phyloP scores from a whole-genome alignment of 2,329 filamentous ascomycete species.

The Achaetomium macrosporum region DNA sequence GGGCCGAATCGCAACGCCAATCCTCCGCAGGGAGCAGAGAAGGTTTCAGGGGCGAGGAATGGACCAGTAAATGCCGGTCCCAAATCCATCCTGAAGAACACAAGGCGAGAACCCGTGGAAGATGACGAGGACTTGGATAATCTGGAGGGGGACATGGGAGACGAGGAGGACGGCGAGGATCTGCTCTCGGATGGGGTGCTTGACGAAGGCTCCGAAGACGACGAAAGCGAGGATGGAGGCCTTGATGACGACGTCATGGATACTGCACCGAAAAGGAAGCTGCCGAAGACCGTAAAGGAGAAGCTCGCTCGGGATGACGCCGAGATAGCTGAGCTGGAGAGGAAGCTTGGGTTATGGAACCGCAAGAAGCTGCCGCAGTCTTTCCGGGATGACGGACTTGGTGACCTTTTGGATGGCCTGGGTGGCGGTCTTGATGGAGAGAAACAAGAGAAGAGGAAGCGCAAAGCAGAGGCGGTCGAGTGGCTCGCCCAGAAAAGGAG shows the following conservation, averaged over 20 bases:
- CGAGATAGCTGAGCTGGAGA: conserved; percentile 82
- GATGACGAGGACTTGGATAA: conserved; percentile 9
- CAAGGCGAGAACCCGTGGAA: conserved; percentile 9
- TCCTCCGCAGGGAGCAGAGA: not conserved
- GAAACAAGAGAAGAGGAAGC: conserved; percentile 55
- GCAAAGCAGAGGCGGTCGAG: conserved; percentile 51
- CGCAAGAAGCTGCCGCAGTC: conserved; percentile 68
- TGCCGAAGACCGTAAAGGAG: conserved; percentile 44
- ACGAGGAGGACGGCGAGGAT: conserved; percentile 10
- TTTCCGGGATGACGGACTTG: conserved; percentile 77
- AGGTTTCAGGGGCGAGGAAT: conserved; percentile 5
- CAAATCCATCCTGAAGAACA: conserved; percentile 16
- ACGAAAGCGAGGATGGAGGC: conserved; percentile 26
- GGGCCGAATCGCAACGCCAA: conserved; percentile 1
- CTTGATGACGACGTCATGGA: conserved; percentile 25
- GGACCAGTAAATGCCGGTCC: not conserved
- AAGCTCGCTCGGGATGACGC: conserved; percentile 75
- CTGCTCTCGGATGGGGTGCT: conserved; percentile 13
- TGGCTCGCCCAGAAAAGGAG: conserved; percentile 55
- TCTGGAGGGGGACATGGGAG: conserved; percentile 4
- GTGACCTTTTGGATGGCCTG: conserved; percentile 67
- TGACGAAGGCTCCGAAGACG: conserved; percentile 20
- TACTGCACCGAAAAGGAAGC: conserved; percentile 12
- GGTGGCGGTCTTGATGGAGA: conserved; percentile 44
- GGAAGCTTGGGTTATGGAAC: conserved; percentile 74